Base-by-base conservation (phyloP, 129 eudicot genomes). In the Lonicera japonica region DNA sequence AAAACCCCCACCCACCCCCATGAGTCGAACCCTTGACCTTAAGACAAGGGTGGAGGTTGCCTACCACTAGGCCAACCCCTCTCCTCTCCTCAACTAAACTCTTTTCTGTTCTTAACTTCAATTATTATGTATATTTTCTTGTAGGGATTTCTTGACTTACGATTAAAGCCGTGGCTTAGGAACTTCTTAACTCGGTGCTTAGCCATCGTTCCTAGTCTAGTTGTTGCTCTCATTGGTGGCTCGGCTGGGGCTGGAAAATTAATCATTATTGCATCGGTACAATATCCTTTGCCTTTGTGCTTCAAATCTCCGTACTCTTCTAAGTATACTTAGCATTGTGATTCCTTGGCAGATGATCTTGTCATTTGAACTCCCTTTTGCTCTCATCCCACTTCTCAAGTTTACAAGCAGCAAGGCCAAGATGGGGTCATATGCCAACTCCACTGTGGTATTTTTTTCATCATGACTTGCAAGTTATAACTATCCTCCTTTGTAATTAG, bases 321-420 rank as follows among this genome's bases (percentile, higher is more conserved):
- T 45, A 10, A 15, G 10, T 45, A 45, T 45, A 15, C 14, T 15
- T 45, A 29, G 36, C 36, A 29, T 29, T 29, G 36, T 2, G 69
- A 55, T 78, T n/a, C 18, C 61, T 16, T 70, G 68, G 60, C 91
- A 92, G 98, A 88, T 92, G 99, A 88, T 92, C 75, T 79, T 92
- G 71, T 92, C 99, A 25, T 92, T 92, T 68, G 99, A 92, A 54
- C 96, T 92, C 48, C 99, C 99, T 25, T 92, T 92, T 81, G 99
- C 99, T 43, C 95, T 92, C 51, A 75, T 92, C 70, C 99, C 99
- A 41, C 96, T 92, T 52, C 96, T 92, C 73, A 92, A 92, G 79
- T 92, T 92, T 77, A 88, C 99, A 48, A 92, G 99, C 69, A 85
- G 96, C 73, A 81, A 78, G 72, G 78, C 99, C 36, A 92, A 92